A percentile compares a stretch with the other conserved stretches of the same genome.
These are phyloP conservation scores for Penicillium verhagenii DNA, from an alignment of 495 filamentous ascomycete species.

Conservation along the genomic window DNA sequence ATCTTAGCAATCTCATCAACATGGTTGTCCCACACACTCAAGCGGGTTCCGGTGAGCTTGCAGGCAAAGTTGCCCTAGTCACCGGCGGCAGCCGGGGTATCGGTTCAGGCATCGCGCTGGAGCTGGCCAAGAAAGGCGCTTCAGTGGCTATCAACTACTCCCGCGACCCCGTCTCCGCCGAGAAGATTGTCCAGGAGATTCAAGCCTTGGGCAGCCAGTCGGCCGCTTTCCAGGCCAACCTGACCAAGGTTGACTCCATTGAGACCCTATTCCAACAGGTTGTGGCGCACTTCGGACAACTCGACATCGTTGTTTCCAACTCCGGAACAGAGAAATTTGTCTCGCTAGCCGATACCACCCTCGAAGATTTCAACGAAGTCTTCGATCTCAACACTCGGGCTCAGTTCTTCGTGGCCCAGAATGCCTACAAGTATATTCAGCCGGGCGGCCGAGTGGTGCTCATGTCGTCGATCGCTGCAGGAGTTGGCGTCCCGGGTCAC, in stretches of 20 bases:
- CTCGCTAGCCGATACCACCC: conserved; percentile 63
- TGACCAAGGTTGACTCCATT: conserved; percentile 65
- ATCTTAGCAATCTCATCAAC: neutral
- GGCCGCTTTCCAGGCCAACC: conserved; percentile 72
- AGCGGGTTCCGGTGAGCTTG: conserved; percentile 33
- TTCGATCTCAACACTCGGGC: conserved; percentile 75
- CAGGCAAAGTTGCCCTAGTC: conserved; percentile 70
- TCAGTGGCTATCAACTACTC: conserved; percentile 79
- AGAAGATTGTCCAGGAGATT: conserved; percentile 63
- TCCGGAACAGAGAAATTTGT: conserved; percentile 52
- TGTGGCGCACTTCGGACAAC: conserved; percentile 61
- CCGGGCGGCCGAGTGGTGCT: conserved; percentile 63
- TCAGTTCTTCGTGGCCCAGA: conserved; percentile 82
- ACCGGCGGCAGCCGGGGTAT: conserved; percentile 74
- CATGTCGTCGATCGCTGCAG: conserved; percentile 56
- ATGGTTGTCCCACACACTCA: conserved; percentile 25
- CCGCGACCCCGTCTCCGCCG: conserved; percentile 57
- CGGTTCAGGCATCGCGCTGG: conserved; percentile 71
- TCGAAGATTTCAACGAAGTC: conserved; percentile 72
- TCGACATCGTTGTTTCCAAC: conserved; percentile 71
- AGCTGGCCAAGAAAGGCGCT: conserved; percentile 70
- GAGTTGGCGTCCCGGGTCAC: conserved; percentile 65
- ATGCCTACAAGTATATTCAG: conserved; percentile 67
- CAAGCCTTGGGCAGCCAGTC: conserved; percentile 57
- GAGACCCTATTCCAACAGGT: conserved; percentile 61